Conservation (phyloP, 108 stramenopile genomes). For the Stephanodiscus triporus region DNA sequence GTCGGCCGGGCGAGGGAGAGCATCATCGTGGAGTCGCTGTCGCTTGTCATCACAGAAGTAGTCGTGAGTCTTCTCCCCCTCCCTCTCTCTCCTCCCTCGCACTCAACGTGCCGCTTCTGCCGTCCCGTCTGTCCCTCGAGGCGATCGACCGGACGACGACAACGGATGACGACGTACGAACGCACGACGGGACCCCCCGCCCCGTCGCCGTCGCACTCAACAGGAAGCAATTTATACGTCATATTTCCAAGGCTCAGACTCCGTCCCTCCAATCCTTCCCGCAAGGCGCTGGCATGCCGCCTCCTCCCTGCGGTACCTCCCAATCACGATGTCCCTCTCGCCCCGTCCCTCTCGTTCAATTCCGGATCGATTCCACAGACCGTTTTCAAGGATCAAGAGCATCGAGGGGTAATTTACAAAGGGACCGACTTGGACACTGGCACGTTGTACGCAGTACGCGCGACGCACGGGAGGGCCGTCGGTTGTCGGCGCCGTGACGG, state of each 20-base stretch:
- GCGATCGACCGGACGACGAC: no score
- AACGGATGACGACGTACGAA: no score
- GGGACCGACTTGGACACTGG: conserved; percentile 64
- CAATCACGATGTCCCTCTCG: conserved; percentile 64
- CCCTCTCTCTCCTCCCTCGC: background rate
- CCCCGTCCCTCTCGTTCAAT: conserved; percentile 68
- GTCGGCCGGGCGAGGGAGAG: conserved; percentile 56
- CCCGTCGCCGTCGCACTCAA: conserved; percentile 19
- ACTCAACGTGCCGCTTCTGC: background rate
- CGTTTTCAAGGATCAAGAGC: conserved; percentile 71
- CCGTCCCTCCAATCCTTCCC: conserved; percentile 80
- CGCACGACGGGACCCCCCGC: no score
- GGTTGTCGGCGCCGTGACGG: background rate
- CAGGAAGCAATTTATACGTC: conserved; percentile 40
- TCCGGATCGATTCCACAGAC: conserved; percentile 74
- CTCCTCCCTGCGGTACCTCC: conserved; percentile 71
- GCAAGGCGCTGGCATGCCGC: conserved; percentile 86
- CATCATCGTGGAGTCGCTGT: conserved; percentile 22
- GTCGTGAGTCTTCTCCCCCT: background rate
- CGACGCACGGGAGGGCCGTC: conserved; percentile 54
- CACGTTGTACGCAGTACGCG: conserved; percentile 28
- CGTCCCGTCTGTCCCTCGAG: background rate
- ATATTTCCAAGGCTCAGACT: conserved; percentile 62
- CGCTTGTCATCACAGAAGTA: conserved; percentile 7
- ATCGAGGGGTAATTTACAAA: conserved; percentile 56